Percentiles rank a stretch among this genome's conserved stretches.
Conservation (phyloP, 2,329 filamentous ascomycete genomes). For the Karstenula rhodostoma region DNA sequence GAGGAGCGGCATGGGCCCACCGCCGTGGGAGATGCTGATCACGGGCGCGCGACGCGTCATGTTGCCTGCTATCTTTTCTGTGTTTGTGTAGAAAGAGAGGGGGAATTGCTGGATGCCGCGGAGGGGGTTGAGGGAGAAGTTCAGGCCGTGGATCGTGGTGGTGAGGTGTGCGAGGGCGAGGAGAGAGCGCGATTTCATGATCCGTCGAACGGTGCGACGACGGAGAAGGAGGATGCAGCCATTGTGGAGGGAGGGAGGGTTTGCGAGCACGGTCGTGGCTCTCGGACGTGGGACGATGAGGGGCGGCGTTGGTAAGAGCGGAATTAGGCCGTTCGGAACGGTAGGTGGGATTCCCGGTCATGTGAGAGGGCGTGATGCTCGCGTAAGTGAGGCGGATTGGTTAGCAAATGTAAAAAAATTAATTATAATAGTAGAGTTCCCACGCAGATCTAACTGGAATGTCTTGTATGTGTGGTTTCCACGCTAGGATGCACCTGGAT, state of each 20-base stretch:
- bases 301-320: conserved; percentile 19
- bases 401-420: too few species aligned
- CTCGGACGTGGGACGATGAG: too few species aligned
- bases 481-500: background rate
- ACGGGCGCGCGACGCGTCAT: conserved; percentile 50
- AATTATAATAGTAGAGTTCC: too few species aligned
- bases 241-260: conserved; percentile 12
- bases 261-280: conserved; percentile 3
- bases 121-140: conserved; percentile 36
- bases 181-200: conserved; percentile 21
- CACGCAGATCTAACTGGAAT: too few species aligned
- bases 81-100: conserved; percentile 29
- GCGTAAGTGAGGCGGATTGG: conserved; percentile 4
- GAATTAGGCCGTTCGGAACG: conserved; percentile 29
- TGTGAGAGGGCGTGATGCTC: conserved; percentile 17
- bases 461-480: too few species aligned
- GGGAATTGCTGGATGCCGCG: conserved; percentile 37
- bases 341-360: conserved; percentile 14
- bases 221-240: conserved; percentile 1
- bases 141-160: conserved; percentile 18
- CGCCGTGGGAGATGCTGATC: conserved; percentile 51
- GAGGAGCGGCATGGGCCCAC: conserved; percentile 65
- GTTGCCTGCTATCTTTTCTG: conserved; percentile 14
- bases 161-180: conserved; percentile 13
- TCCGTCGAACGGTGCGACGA: conserved; percentile 18